Percentiles rank a stretch among this genome's conserved stretches.
phyloP scores from a whole-genome alignment of 805 yeast species.

The Pichia insulana region DNA sequence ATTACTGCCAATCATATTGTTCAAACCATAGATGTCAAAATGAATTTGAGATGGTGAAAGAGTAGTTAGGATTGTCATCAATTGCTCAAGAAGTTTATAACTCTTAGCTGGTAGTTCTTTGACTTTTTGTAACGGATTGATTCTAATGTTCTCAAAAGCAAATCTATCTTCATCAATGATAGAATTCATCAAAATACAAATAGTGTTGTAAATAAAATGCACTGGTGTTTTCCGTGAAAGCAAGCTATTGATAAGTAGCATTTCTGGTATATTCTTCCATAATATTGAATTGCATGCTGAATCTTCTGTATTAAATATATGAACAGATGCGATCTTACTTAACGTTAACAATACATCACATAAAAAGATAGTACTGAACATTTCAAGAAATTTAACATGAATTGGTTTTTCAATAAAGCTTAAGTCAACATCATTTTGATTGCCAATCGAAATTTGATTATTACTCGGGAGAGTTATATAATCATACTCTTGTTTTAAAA shows the following conservation, averaged over 20 bases:
- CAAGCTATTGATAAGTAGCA: slow-evolving; percentile 30
- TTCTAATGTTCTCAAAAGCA: slow-evolving; percentile 20
- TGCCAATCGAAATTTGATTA: slow-evolving; percentile 10
- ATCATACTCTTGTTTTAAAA: slow-evolving; percentile 23
- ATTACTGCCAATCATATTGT: slow-evolving; percentile 45
- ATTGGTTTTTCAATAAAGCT: slow-evolving; percentile 27
- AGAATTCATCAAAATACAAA: slow-evolving; percentile 45
- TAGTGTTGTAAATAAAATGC: slow-evolving; percentile 40
- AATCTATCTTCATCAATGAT: slow-evolving; percentile 25
- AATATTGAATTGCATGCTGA: slow-evolving; percentile 19
- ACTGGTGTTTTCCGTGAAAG: slow-evolving; percentile 46
- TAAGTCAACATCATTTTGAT: slow-evolving; percentile 14
- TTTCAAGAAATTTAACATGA: slow-evolving; percentile 41
- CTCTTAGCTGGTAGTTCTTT: slow-evolving; percentile 3
- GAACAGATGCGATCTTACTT: slow-evolving; percentile 20
- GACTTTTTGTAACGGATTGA: not conserved
- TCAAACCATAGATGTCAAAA: slow-evolving; percentile 43
- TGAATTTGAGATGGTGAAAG: slow-evolving; percentile 6
- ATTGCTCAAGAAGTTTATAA: slow-evolving; percentile 4
- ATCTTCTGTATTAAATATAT: slow-evolving; percentile 12
- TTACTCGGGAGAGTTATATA: slow-evolving; percentile 18
- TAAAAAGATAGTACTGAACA: slow-evolving; percentile 39
- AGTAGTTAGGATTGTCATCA: slow-evolving; percentile 4
- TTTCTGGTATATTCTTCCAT: slow-evolving; percentile 27
- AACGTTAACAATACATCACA: slow-evolving; percentile 51